Percentiles rank a stretch among this genome's conserved stretches.
Conservation (phyloP, 2,329 filamentous ascomycete species). For the Monilinia vaccinii-corymbosi region DNA sequence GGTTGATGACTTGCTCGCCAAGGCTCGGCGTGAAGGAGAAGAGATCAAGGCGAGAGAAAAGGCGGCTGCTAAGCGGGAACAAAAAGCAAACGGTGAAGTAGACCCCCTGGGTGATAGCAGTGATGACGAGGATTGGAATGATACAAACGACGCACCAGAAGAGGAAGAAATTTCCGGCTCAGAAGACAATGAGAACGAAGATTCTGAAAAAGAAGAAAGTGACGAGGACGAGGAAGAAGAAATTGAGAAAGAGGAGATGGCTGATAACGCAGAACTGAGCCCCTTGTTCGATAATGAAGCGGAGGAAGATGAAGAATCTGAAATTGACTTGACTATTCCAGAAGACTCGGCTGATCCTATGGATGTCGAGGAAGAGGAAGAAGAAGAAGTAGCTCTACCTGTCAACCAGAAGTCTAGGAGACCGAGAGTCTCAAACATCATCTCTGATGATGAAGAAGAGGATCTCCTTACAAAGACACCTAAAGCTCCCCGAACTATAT, state of each 20-base stretch:
- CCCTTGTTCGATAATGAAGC: slow-evolving; percentile 27
- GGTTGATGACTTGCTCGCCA: slow-evolving; percentile 81
- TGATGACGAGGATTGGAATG: slow-evolving; percentile 46
- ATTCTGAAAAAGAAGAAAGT: slow-evolving; percentile 30
- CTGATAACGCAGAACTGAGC: slow-evolving; percentile 27
- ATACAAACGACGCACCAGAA: slow-evolving; percentile 34
- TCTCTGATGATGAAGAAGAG: slow-evolving; percentile 37
- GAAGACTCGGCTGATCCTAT: slow-evolving; percentile 22
- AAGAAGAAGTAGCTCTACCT: slow-evolving; percentile 22
- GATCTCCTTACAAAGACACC: slow-evolving; percentile 22
- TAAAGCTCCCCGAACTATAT: slow-evolving; percentile 19
- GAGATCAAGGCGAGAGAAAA: slow-evolving; percentile 72
- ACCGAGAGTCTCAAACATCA: slow-evolving; percentile 23
- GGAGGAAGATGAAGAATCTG: slow-evolving; percentile 32
- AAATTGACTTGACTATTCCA: slow-evolving; percentile 27
- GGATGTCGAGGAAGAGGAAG: slow-evolving; percentile 23
- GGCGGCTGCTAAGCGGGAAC: slow-evolving; percentile 58
- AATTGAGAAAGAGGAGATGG: slow-evolving; percentile 39
- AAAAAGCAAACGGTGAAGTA: slow-evolving; percentile 36
- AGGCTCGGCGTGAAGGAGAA: slow-evolving; percentile 70
- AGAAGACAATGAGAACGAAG: slow-evolving; percentile 34
- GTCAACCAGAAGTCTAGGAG: slow-evolving; percentile 14
- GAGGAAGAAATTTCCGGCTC: slow-evolving; percentile 33
- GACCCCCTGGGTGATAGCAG: slow-evolving; percentile 41
- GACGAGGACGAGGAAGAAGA: slow-evolving; percentile 14